These are phyloP conservation scores for Chiua virens DNA, from an alignment of 768 basidiomycete species.

Conservation along the genomic window DNA sequence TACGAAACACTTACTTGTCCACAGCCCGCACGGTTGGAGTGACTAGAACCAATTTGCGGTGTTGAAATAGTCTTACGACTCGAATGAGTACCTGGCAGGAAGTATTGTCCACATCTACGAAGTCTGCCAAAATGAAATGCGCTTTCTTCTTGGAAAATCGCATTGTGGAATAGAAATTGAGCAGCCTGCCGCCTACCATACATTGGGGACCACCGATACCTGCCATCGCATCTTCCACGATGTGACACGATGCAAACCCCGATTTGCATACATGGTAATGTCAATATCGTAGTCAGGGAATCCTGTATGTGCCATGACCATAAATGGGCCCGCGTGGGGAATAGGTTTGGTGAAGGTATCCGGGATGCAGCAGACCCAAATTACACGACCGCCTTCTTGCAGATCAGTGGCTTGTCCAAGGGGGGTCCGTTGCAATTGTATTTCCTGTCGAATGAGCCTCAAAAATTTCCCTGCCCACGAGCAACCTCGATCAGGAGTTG, in stretches of 20 bases:
- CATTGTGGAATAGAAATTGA: no score
- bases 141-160: no score
- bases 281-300: constrained; percentile 23
- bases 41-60: no score
- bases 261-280: constrained; percentile 10
- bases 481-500: no score
- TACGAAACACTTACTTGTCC: no score
- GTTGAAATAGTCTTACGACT: no score
- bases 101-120: no score
- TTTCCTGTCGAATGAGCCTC: constrained; percentile 44
- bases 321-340: not conserved
- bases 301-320: constrained; percentile 14
- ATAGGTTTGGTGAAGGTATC: not conserved
- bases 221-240: not conserved
- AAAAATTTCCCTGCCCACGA: no score
- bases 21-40: no score
- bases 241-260: not conserved
- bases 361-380: constrained; percentile 34
- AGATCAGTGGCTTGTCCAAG: constrained; percentile 29
- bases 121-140: no score
- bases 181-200: constrained; percentile 3
- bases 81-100: no score
- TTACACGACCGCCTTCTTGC: constrained; percentile 63
- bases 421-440: constrained; percentile 40
- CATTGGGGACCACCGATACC: constrained; percentile 5